Percentiles rank a stretch among this genome's conserved stretches.
Conservation (phyloP, 2,329 filamentous ascomycete genomes). For the Nothophaeocryptopus gaeumannii region DNA sequence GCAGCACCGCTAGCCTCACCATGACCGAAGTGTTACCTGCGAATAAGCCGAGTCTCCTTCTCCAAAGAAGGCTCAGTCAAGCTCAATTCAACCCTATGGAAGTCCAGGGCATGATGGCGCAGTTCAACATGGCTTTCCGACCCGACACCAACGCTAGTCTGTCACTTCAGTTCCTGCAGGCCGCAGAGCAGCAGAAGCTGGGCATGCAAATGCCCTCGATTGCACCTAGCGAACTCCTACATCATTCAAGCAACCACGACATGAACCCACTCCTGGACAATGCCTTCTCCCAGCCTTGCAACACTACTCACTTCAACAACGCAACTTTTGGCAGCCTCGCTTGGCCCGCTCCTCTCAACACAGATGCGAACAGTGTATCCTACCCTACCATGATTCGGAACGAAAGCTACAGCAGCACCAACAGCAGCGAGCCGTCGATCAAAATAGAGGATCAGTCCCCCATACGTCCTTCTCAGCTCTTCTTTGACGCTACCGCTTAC, state of each 20-base stretch:
- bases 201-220: conserved; percentile 20
- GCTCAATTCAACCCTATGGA: conserved; percentile 26
- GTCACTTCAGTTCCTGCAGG: conserved; percentile 18
- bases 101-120: conserved; percentile 28
- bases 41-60: conserved; percentile 22
- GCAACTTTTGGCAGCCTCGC: conserved; percentile 26
- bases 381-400: conserved; percentile 24
- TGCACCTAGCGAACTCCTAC: conserved; percentile 24
- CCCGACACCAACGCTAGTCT: conserved; percentile 23
- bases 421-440: conserved; percentile 37
- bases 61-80: conserved; percentile 29
- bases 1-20: background rate
- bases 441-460: conserved; percentile 46
- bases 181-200: conserved; percentile 19
- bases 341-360: conserved; percentile 18
- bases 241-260: conserved; percentile 11
- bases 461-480: conserved; percentile 40
- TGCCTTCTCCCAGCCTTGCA: conserved; percentile 7
- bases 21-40: conserved; percentile 25
- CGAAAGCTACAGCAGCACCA: conserved; percentile 26
- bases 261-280: conserved; percentile 16
- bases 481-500: conserved; percentile 36
- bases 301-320: conserved; percentile 9
- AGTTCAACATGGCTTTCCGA: conserved; percentile 30
- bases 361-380: conserved; percentile 11